Base-by-base conservation (phyloP, 164 flowering plant species). In the Brasenia schreberi region DNA sequence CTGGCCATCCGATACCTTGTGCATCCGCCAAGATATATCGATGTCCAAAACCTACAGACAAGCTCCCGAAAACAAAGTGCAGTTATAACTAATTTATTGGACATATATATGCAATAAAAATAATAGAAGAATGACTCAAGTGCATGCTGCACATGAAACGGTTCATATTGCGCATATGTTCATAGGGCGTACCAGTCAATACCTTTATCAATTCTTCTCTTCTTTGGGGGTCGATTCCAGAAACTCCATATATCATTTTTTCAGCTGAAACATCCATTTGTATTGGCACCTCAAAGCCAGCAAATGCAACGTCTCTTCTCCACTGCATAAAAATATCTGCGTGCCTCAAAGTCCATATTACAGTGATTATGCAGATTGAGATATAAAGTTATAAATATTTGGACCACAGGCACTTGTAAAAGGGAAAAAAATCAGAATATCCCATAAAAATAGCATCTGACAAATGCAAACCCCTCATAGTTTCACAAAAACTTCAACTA, bases 201-300 rank as follows among this genome's bases (percentile, higher is more conserved):
- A 91, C 97, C 96, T 91, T 88, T 59, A 94, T 81, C 45, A 94
- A 80, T 71, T 87, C 93, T 64, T 71, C 82, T 78, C 97, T 83
- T 71, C 96, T 86, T 71, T 81, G 79, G 27, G 89, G 90, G 79
- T 89, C 92, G 65, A 87, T 71, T 43, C 93, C 92, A 19, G 81
- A 70, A 44, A 94, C 96, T 45, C 97, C 97, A 77, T 73, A 87
- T 68, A 94, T 83, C 97, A 94, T 86, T 77, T 94, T 94, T 77
- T 94, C 96, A 1, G 97, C 97, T 61, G 96, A 88, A 43, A 94
- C 66, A 74, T 91, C 99, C 97, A 91, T 94, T 70, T 89, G 99
- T 39, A 94, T 87, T 0, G 99, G 81, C 69, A 91, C 96, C 61
- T 87, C 99, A 78, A 89, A 91, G 44, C 99, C 99, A 64, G 99